phyloP scores from a whole-genome alignment of 2,329 filamentous ascomycete genomes.

The Leptographium lundbergii region DNA sequence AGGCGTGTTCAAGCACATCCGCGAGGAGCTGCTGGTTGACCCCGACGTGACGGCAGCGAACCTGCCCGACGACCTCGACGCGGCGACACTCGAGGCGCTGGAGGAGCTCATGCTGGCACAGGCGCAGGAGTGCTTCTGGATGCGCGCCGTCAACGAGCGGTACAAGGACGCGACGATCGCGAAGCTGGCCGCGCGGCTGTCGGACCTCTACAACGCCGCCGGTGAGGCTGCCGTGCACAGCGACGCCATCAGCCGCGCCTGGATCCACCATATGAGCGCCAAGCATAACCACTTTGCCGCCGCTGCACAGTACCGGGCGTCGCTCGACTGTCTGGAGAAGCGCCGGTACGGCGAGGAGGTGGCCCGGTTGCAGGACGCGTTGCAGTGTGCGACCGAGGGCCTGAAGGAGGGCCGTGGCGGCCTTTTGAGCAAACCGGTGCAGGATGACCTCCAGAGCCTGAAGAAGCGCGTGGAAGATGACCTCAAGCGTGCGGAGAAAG shows the following conservation, averaged over 20 bases:
- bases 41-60: conserved; percentile 52
- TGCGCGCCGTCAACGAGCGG: conserved; percentile 87
- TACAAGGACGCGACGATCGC: conserved; percentile 89
- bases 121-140: conserved; percentile 96
- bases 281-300: conserved; percentile 97
- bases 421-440: conserved; percentile 70
- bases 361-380: conserved; percentile 68
- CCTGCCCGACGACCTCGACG: conserved; percentile 93
- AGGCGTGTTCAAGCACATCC: conserved; percentile 69
- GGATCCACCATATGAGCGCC: conserved; percentile 95
- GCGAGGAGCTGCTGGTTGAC: conserved; percentile 66
- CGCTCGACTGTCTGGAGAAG: conserved; percentile 86
- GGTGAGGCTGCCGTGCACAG: conserved; percentile 81
- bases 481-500: conserved; percentile 82
- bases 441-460: conserved; percentile 69
- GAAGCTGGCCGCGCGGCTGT: conserved; percentile 78
- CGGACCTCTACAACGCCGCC: conserved; percentile 76
- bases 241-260: conserved; percentile 78
- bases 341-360: conserved; percentile 92
- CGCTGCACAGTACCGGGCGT: conserved; percentile 84
- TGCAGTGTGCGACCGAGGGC: conserved; percentile 73
- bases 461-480: conserved; percentile 78
- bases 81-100: conserved; percentile 70
- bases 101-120: conserved; percentile 79
- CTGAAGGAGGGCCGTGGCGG: conserved; percentile 63